These are phyloP conservation scores for Volvox reticuliferus DNA, from an alignment of 139 green algal genomes.

Conservation along the genomic window DNA sequence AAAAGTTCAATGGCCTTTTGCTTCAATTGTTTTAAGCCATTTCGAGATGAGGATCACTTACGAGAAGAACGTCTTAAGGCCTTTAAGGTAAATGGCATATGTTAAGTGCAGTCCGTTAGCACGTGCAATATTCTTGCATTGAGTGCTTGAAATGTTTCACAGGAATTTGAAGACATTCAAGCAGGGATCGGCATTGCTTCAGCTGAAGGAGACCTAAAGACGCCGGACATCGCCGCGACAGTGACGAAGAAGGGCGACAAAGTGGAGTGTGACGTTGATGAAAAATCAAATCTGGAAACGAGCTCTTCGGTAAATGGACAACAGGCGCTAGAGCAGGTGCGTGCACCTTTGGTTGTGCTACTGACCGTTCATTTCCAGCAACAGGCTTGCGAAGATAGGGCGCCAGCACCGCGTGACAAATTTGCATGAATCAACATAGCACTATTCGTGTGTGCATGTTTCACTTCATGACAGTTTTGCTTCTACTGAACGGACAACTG, in stretches of 20 bases:
- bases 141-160: background rate
- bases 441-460: too few relatives aligned
- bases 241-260: background rate
- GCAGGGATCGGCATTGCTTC: background rate
- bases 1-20: background rate
- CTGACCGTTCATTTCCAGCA: background rate
- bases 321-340: background rate
- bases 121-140: background rate
- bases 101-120: background rate
- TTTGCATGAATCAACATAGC: background rate
- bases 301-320: background rate
- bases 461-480: too few relatives aligned
- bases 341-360: background rate
- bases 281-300: background rate
- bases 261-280: background rate
- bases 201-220: background rate
- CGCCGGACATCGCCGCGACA: background rate
- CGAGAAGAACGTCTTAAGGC: background rate
- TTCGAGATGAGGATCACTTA: background rate
- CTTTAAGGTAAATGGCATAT: background rate
- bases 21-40: slow-evolving; percentile 3
- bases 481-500: too few relatives aligned
- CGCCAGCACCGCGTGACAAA: background rate
- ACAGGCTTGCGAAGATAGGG: background rate
- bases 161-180: slow-evolving; percentile 14